Evolutionary conservation across 1,284 basidiomycete species (phyloP), one percentile per base, ranked within the genome.

Genomic region (Tilletia indica): DNA sequence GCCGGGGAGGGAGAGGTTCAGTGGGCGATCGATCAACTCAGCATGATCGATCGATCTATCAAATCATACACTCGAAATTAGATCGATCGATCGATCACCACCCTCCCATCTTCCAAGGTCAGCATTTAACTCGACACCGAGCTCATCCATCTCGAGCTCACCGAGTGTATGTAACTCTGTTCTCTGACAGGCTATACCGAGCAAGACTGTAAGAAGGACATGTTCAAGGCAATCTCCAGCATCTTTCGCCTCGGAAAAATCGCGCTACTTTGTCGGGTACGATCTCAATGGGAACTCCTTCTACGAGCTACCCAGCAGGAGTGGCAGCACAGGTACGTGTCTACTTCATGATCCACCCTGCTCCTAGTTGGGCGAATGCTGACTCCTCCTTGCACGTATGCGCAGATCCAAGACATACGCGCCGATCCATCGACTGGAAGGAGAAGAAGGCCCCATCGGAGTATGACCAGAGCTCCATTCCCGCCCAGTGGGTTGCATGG

Each of bases 401-500:
- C 4, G 1, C 36, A 38, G 61, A 64, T 21, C 61, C 61, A 11
- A 38, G 61, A 39, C 61, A 64, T 64, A 64, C 61, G 9, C 68
- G 54, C 51, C 34, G 68, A 3, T 70, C 73, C 12, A 75, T 80
- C 61, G 68, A 75, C 63, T 80, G 75, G 74, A 71, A 68, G 34
- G 73, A 75, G 48, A 78, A 80, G 11, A 51, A 51, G 19, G 72
- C 78, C 42, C 51, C 72, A 21, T 76, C 74, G 14, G 80, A 82
- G 68, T 79, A 81, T 67, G 80, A 81, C 61, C 82, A 80, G 49
- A 70, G 73, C 34, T 74, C 74, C 6, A 74, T 83, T 25, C 81
- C 82, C 4, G 77, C 80, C 5, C 82, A 83, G 69, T 83, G 82
- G 82, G 74, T 76, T 38, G 79, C 79, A 69, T 83, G 82, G 82